These are phyloP conservation scores for Orobanche coerulescens DNA, from an alignment of 257 asterid species.

Conservation along the genomic window DNA sequence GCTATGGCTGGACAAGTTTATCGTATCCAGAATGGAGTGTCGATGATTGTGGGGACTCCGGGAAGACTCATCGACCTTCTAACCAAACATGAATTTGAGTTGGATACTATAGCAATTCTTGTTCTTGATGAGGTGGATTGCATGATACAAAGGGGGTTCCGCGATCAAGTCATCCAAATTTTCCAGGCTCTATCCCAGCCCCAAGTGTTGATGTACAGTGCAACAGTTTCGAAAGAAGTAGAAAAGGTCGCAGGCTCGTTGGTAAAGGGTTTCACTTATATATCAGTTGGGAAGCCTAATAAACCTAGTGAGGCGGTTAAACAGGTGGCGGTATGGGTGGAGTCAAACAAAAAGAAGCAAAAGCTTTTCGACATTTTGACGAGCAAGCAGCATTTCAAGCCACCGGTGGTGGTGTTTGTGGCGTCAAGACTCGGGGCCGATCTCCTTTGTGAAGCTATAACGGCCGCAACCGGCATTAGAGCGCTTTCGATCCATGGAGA, in stretches of 20 bases:
- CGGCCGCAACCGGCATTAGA: constrained; percentile 48
- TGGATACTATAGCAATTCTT: constrained; percentile 55
- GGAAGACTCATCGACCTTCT: constrained; percentile 89
- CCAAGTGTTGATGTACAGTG: constrained; percentile 89
- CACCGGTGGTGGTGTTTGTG: constrained; percentile 88
- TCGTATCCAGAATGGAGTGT: constrained; percentile 71
- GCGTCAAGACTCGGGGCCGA: constrained; percentile 85
- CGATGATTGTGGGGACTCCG: constrained; percentile 88
- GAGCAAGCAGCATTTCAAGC: constrained; percentile 81
- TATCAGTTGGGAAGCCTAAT: constrained; percentile 71
- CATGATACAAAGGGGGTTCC: constrained; percentile 79
- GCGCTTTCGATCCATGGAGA: constrained; percentile 83
- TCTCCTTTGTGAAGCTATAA: constrained; percentile 78
- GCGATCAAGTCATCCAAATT: constrained; percentile 83
- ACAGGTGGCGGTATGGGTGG: constrained; percentile 91
- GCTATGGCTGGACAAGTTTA: constrained; percentile 82
- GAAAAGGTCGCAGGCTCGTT: constrained; percentile 57
- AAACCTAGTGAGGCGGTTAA: constrained; percentile 63
- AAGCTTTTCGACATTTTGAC: constrained; percentile 79
- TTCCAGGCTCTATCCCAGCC: constrained; percentile 69
- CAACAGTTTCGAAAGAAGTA: constrained; percentile 71
- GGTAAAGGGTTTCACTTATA: constrained; percentile 44
- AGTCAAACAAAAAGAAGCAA: constrained; percentile 74
- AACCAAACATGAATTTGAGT: constrained; percentile 59
- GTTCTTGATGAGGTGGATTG: constrained; percentile 91